Evolutionary conservation across 1,284 basidiomycete species (phyloP).

Genomic region (Pseudozyma hubeiensis): DNA sequence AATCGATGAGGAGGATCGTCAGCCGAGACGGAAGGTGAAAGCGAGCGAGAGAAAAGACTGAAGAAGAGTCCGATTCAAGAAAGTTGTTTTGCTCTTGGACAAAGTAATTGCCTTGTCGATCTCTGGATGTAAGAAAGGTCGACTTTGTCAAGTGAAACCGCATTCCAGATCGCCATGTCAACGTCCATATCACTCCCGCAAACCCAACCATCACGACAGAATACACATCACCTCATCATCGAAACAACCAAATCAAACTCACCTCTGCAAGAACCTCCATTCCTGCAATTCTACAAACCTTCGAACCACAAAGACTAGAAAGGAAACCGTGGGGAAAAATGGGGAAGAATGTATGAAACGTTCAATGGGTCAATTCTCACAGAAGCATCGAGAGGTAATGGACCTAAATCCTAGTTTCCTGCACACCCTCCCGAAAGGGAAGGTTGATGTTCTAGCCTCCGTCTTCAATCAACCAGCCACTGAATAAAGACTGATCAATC

Average conservation of each 20-base stretch:
- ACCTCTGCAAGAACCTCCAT: too few relatives aligned
- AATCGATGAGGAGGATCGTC: neutral
- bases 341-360: conserved; percentile 31
- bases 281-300: too few relatives aligned
- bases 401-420: conserved; percentile 51
- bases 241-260: too few relatives aligned
- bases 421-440: neutral
- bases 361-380: conserved; percentile 42
- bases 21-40: neutral
- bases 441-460: conserved; percentile 50
- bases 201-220: too few relatives aligned
- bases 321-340: neutral
- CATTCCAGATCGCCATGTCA: neutral
- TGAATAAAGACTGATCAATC: conserved; percentile 51
- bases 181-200: neutral
- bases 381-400: conserved; percentile 13
- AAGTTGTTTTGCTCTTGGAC: conserved; percentile 3
- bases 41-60: neutral
- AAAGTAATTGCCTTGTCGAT: conserved; percentile 4
- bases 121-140: neutral
- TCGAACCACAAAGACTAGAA: too few relatives aligned
- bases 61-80: too few relatives aligned
- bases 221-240: neutral
- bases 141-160: neutral
- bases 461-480: conserved; percentile 64